Percentiles rank a stretch among this genome's conserved stretches.
Conservation (phyloP, 2,329 filamentous ascomycete genomes). For the Colletotrichum sojae region DNA sequence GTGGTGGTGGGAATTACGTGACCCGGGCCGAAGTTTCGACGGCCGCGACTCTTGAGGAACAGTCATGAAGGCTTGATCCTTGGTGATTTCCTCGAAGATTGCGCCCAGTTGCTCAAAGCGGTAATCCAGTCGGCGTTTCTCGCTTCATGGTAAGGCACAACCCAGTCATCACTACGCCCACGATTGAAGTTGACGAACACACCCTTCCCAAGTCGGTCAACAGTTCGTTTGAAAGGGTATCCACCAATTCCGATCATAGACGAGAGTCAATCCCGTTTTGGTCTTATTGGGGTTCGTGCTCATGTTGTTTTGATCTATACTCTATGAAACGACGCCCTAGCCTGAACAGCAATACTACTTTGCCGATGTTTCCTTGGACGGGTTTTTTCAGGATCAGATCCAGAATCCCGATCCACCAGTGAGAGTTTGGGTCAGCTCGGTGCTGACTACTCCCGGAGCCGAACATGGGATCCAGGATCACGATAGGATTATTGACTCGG, state of each 20-base stretch:
- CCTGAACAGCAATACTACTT: neutral
- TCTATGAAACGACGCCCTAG: neutral
- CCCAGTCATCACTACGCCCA: neutral
- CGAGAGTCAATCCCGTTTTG: neutral
- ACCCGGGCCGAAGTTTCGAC: constrained; percentile 26
- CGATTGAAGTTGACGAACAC: neutral
- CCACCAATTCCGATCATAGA: neutral
- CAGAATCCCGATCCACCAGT: neutral
- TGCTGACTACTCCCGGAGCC: neutral
- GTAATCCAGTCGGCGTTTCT: neutral
- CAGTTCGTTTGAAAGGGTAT: constrained; percentile 4
- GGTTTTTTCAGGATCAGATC: neutral
- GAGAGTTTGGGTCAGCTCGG: neutral
- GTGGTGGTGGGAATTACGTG: constrained; percentile 6
- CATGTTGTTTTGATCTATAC: constrained; percentile 1
- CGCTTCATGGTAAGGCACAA: neutral
- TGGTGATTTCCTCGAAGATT: neutral
- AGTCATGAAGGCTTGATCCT: neutral
- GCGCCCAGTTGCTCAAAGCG: neutral
- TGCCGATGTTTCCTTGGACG: neutral
- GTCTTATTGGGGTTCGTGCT: no score
- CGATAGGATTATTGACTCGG: neutral
- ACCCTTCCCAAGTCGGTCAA: neutral
- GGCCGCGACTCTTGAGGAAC: neutral
- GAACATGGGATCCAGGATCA: neutral